phyloP scores from a whole-genome alignment of 2,329 filamentous ascomycete species.

The Setomelanomma holmii region DNA sequence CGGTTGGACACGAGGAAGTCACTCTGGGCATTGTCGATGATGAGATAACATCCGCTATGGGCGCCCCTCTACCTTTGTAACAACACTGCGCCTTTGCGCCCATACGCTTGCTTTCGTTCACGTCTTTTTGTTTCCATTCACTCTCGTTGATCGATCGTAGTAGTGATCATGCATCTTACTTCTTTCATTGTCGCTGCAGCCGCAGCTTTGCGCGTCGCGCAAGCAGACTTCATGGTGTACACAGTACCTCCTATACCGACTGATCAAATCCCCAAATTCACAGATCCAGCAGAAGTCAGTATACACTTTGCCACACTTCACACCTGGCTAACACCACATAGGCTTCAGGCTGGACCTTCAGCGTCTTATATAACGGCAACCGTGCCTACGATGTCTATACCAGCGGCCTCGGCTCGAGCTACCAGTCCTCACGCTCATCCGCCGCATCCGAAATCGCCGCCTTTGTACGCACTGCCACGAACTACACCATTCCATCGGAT shows the following conservation, averaged over 20 bases:
- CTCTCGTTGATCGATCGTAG: background rate
- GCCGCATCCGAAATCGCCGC: slow-evolving; percentile 35
- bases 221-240: slow-evolving; percentile 43
- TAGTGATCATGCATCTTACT: slow-evolving; percentile 1
- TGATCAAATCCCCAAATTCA: slow-evolving; percentile 31
- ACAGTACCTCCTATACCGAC: slow-evolving; percentile 40
- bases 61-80: background rate
- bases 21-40: slow-evolving; percentile 7
- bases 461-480: slow-evolving; percentile 29
- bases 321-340: slow-evolving; percentile 13
- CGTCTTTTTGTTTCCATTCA: background rate
- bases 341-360: slow-evolving; percentile 37
- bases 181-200: slow-evolving; percentile 20
- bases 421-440: slow-evolving; percentile 34
- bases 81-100: background rate
- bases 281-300: slow-evolving; percentile 28
- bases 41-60: slow-evolving; percentile 1
- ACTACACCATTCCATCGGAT: slow-evolving; percentile 34
- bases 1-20: slow-evolving; percentile 16
- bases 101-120: background rate
- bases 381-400: slow-evolving; percentile 32
- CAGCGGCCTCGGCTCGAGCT: slow-evolving; percentile 27
- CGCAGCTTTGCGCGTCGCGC: slow-evolving; percentile 19
- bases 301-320: background rate
- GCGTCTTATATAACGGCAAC: slow-evolving; percentile 34